Percentiles rank a stretch among this genome's conserved stretches.
Conservation (phyloP, 108 stramenopile genomes). For the Aurantiochytrium sp. region DNA sequence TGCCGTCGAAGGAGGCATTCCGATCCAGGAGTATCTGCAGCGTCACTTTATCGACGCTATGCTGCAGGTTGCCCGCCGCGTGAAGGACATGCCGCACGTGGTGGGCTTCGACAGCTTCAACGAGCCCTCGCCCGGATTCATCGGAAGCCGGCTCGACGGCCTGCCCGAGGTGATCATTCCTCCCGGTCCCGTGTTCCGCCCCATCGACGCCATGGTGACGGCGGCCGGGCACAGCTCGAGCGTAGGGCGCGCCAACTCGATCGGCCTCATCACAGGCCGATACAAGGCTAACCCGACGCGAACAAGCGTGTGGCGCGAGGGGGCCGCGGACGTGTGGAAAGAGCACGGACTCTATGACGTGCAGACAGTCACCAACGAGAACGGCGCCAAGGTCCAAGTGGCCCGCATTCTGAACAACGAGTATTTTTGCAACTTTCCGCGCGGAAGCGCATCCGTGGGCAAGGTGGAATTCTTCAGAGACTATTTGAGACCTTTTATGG, state of each 20-base stretch:
- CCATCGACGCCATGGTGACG: constrained; percentile 6
- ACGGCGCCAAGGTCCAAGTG: neutral
- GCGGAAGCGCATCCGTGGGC: neutral
- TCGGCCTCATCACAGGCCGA: neutral
- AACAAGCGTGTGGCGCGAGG: neutral
- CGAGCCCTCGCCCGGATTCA: constrained; percentile 25
- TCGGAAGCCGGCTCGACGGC: neutral
- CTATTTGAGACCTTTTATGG: constrained; percentile 26
- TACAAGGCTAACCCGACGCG: neutral
- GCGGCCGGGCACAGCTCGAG: neutral
- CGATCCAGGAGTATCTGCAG: constrained; percentile 24
- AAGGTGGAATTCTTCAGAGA: constrained; percentile 18
- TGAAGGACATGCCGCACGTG: constrained; percentile 26
- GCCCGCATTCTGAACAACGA: neutral
- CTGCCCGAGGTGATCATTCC: neutral
- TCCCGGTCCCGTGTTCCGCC: neutral
- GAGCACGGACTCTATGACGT: neutral
- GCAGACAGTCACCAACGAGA: neutral
- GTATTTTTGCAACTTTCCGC: constrained; percentile 3
- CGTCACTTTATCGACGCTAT: constrained; percentile 9
- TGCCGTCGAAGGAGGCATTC: constrained; percentile 24
- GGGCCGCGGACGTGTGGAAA: neutral
- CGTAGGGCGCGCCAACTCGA: neutral
- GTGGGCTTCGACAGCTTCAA: constrained; percentile 26
- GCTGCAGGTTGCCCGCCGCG: neutral